A percentile compares a stretch with the other conserved stretches of the same genome.
These are phyloP conservation scores for Pyrenula aspistea DNA, from an alignment of 495 filamentous ascomycete genomes.

Conservation along the genomic window DNA sequence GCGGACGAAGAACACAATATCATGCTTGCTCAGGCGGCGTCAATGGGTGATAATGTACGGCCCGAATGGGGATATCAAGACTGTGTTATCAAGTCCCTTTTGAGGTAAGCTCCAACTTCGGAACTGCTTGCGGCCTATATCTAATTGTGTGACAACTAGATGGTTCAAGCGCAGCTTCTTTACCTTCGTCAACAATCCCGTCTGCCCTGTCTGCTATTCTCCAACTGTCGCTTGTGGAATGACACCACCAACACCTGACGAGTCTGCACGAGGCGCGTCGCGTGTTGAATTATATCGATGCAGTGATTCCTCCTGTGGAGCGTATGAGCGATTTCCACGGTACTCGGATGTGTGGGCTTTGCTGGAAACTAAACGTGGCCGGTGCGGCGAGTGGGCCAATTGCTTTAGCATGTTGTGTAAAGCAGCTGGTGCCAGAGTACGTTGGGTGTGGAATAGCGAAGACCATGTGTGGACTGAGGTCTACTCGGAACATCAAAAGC, in stretches of 20 bases:
- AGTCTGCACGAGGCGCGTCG: constrained; percentile 73
- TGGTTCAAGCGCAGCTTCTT: constrained; percentile 97
- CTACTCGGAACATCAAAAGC: constrained; percentile 83
- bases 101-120: constrained; percentile 49
- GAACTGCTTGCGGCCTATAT: no score
- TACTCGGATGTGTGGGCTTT: constrained; percentile 95
- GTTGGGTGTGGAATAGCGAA: constrained; percentile 98
- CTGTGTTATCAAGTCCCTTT: constrained; percentile 81
- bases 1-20: constrained; percentile 89
- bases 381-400: constrained; percentile 94
- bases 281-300: constrained; percentile 86
- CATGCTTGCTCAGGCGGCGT: constrained; percentile 72
- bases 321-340: constrained; percentile 80
- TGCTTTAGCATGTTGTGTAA: constrained; percentile 98
- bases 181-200: constrained; percentile 90
- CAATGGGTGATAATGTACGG: constrained; percentile 60
- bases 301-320: constrained; percentile 53
- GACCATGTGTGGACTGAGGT: constrained; percentile 98
- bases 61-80: constrained; percentile 98
- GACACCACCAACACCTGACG: constrained; percentile 76
- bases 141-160: constrained; percentile 31
- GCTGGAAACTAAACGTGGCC: constrained; percentile 70
- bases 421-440: constrained; percentile 77
- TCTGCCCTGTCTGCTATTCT: constrained; percentile 65
- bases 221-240: constrained; percentile 75